A percentile compares a stretch with the other conserved stretches of the same genome.
phyloP scores from a whole-genome alignment of 169 alveolate genomes.

The Perkinsus olseni region DNA sequence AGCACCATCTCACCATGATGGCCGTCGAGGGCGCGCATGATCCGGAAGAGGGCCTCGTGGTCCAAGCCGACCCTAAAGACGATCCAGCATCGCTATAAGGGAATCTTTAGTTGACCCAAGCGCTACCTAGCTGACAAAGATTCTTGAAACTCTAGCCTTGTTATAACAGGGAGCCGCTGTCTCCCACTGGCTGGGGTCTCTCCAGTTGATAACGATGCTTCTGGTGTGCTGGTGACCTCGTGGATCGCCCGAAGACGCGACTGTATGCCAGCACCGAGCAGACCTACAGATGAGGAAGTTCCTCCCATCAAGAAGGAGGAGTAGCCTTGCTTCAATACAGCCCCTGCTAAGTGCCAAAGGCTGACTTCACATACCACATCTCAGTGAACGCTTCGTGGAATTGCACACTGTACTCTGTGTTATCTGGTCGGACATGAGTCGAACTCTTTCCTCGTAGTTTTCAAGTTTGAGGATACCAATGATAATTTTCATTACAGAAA shows the following conservation, averaged over 20 bases:
- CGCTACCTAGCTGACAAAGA: neutral
- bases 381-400: too few species aligned
- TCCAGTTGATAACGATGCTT: neutral
- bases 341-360: too few species aligned
- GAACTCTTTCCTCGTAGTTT: too few species aligned
- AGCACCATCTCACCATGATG: neutral
- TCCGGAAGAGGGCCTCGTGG: neutral
- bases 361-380: too few species aligned
- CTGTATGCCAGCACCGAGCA: neutral
- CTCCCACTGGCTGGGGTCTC: neutral
- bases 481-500: too few species aligned
- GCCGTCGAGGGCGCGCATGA: neutral
- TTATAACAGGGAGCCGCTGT: neutral
- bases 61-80: neutral
- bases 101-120: neutral
- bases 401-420: too few species aligned
- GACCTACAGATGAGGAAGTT: neutral
- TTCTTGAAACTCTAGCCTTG: neutral
- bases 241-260: neutral
- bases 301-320: neutral
- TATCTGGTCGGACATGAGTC: too few species aligned
- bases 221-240: neutral
- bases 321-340: too few species aligned
- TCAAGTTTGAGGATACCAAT: too few species aligned
- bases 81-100: neutral